Conservation (phyloP, 108 stramenopile species). For the Pseudonitzschia multiseries region DNA sequence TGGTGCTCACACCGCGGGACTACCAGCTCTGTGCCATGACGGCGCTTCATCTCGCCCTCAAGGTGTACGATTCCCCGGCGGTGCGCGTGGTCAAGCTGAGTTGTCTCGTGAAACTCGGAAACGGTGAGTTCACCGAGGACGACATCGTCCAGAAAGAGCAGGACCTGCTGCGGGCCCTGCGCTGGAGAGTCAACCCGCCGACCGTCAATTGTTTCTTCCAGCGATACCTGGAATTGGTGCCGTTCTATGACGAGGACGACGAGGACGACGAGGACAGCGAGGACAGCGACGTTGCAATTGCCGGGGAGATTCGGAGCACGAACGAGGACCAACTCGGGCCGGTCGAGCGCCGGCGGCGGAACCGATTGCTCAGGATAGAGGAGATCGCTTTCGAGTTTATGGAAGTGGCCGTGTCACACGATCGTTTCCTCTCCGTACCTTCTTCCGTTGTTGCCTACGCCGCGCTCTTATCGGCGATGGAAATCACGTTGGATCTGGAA, state of each 20-base stretch:
- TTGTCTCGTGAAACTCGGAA: conserved; percentile 27
- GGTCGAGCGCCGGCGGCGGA: neutral
- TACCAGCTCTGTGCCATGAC: conserved; percentile 33
- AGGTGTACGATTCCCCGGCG: conserved; percentile 26
- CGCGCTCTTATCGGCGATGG: conserved; percentile 21
- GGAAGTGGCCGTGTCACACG: conserved; percentile 19
- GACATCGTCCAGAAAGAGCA: conserved; percentile 33
- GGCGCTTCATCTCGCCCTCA: conserved; percentile 24
- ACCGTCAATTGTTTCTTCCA: conserved; percentile 31
- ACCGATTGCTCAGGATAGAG: neutral
- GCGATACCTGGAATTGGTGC: conserved; percentile 24
- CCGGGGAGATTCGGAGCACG: too few relatives aligned
- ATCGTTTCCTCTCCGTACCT: conserved; percentile 15
- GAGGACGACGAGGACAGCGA: neutral
- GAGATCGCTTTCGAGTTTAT: conserved; percentile 17
- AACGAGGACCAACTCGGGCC: neutral
- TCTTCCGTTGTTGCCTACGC: conserved; percentile 22
- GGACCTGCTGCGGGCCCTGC: conserved; percentile 10
- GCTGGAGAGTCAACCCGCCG: conserved; percentile 28
- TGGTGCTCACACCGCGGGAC: conserved; percentile 18
- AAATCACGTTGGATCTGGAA: neutral
- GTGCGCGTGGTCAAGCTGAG: conserved; percentile 19
- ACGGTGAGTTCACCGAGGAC: conserved; percentile 21
- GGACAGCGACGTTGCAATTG: neutral
- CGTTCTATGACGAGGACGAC: neutral